Base-by-base conservation (phyloP, 1,284 basidiomycete genomes). In the Puccinia polysora region DNA sequence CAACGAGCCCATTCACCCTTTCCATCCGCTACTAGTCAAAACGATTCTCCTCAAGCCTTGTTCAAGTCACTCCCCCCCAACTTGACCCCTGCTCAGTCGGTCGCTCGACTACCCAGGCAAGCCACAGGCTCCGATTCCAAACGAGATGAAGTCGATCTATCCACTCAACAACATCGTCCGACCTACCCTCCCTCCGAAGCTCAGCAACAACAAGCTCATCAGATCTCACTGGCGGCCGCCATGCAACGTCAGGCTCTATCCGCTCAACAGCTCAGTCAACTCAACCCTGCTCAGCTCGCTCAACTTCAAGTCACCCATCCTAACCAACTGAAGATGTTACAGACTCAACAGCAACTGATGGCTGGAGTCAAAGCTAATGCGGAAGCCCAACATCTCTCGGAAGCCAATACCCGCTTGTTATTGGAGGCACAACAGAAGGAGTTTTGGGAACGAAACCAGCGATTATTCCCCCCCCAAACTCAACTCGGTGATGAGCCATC, bases 51-150 rank as follows among this genome's bases (percentile, higher is more conserved):
- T 30, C 68, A 71, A 53, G 30, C 58, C 23, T 15, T 62, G 10
- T 71, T 71, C 50, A 71, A 63, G 53, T 62, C 43, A 12, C 32
- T 71, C 36, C 68, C 68, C 30, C 7, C 20, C 59, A 62, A 71
- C 30, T 23, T 58, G 15, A 71, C 68, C 10, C 68, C 68, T 25
- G 49, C 43, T 45, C 68, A 71, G 28, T 59, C 62, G 23, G 38
- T 43, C n/a, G 56, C 38, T 34, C 38, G 56, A 36, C 56, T 70
- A n/a, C 45, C 47, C 18, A n/a, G 7, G 15, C 56, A 60, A 60
- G 14, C 68, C 18, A 47, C 59, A 20, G 52, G 34, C 20, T 63
- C 68, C 6, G 68, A 71, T 32, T 43, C 58, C 5, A 71, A 71
- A 55, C 30, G 58, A 28, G 58, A 71, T 8, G 43, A 69, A 36